Evolutionary conservation across 768 basidiomycete species (phyloP).

Genomic region (Neoboletus brunneissimus): DNA sequence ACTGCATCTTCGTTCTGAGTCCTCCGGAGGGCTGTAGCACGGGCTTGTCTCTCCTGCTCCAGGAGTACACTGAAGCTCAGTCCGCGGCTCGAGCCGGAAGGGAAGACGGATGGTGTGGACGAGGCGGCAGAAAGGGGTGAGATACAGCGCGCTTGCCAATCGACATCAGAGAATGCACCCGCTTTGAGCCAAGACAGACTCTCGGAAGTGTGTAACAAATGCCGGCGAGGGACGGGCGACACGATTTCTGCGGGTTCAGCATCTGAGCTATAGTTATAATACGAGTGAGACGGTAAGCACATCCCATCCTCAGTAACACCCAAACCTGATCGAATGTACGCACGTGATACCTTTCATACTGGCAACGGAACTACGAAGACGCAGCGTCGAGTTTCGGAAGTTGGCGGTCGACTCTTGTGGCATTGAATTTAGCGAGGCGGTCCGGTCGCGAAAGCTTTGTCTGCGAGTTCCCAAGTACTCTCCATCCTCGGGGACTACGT

Average conservation of each 20-base stretch:
- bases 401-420: constrained; percentile 3
- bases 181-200: constrained; percentile 58
- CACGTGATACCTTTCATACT: constrained; percentile 18
- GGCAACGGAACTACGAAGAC: constrained; percentile 14
- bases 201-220: constrained; percentile 57
- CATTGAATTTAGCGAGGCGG: constrained; percentile 16
- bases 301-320: neutral
- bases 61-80: constrained; percentile 45
- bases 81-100: constrained; percentile 17
- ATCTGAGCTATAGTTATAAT: constrained; percentile 16
- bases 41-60: constrained; percentile 31
- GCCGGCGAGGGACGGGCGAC: constrained; percentile 64
- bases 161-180: constrained; percentile 43
- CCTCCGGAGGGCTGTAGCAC: constrained; percentile 13
- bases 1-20: constrained; percentile 14
- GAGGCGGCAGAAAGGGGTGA: constrained; percentile 42
- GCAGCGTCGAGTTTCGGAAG: constrained; percentile 11
- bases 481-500: constrained; percentile 10
- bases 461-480: constrained; percentile 5
- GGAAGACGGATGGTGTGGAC: constrained; percentile 28
- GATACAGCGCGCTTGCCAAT: constrained; percentile 37
- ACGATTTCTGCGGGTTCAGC: constrained; percentile 46
- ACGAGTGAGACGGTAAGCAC: neutral
- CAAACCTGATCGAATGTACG: neutral
- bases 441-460: constrained; percentile 5